Evolutionary conservation across 1,284 basidiomycete genomes (phyloP).

Genomic region (Cryptococcus neoformans): DNA sequence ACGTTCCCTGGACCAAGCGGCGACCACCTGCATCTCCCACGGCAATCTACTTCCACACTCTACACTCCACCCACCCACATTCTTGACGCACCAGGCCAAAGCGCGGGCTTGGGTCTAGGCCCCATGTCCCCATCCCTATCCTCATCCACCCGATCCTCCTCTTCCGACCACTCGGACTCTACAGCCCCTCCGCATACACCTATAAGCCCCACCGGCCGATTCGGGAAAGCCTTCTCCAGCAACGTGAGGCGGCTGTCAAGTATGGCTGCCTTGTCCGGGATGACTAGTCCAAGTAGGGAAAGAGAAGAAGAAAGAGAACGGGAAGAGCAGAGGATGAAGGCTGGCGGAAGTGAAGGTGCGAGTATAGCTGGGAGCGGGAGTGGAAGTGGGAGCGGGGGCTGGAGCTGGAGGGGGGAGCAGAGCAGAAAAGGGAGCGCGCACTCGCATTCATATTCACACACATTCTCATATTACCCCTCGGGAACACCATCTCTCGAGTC

Average conservation of each 20-base stretch:
- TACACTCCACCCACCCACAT: constrained; percentile 12
- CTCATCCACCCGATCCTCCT: constrained; percentile 12
- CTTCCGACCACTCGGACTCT: constrained; percentile 11
- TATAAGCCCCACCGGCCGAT: constrained; percentile 10
- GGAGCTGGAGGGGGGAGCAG: too few relatives aligned
- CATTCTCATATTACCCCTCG: too few relatives aligned
- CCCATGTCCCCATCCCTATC: constrained; percentile 10
- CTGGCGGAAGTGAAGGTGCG: too few relatives aligned
- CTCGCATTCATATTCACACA: too few relatives aligned
- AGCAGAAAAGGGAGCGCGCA: too few relatives aligned
- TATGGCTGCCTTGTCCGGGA: neutral
- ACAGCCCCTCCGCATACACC: constrained; percentile 16
- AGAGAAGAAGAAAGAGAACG: too few relatives aligned
- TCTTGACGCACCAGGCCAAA: neutral
- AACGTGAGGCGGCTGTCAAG: constrained; percentile 11
- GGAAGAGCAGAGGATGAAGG: too few relatives aligned
- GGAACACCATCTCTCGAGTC: neutral
- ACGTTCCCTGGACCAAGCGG: constrained; percentile 20
- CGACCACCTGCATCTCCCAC: constrained; percentile 5
- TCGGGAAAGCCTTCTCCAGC: constrained; percentile 8
- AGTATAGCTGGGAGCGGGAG: too few relatives aligned
- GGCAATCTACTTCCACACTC: constrained; percentile 11
- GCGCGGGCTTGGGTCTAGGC: too few relatives aligned
- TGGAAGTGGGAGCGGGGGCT: too few relatives aligned
- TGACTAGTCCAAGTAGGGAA: too few relatives aligned